These are phyloP conservation scores for Metroxylon sagu DNA, from an alignment of 176 grass and related monocot genomes.

Conservation along the genomic window DNA sequence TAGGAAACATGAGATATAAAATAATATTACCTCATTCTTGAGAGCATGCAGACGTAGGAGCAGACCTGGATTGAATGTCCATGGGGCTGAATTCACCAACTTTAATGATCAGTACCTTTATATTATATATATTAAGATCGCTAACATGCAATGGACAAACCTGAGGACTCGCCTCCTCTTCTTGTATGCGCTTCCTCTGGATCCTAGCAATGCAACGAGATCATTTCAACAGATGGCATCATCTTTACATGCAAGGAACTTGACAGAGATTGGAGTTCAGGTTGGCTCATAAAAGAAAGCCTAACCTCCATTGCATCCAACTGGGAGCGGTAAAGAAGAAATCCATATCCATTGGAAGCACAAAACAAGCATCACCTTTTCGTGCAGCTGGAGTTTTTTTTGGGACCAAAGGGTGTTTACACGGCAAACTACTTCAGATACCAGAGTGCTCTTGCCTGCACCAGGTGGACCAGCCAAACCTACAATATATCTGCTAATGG, in stretches of 20 bases:
- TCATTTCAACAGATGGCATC: too few relatives aligned
- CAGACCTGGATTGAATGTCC: conserved; percentile 72
- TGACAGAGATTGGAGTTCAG: background rate
- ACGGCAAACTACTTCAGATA: conserved; percentile 59
- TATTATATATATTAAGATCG: background rate
- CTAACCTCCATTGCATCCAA: conserved; percentile 84
- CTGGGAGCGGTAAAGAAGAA: conserved; percentile 86
- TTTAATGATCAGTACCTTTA: conserved; percentile 18
- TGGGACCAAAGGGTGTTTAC: conserved; percentile 62
- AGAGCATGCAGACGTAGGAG: conserved; percentile 64
- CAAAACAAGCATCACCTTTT: conserved; percentile 32
- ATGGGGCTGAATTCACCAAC: conserved; percentile 48
- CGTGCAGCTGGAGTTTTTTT: conserved; percentile 14
- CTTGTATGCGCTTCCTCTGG: conserved; percentile 92
- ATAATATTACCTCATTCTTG: conserved; percentile 45
- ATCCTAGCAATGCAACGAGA: conserved; percentile 35
- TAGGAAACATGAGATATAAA: background rate
- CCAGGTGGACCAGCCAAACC: conserved; percentile 88
- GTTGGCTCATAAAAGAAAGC: conserved; percentile 4
- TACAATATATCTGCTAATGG: conserved; percentile 59
- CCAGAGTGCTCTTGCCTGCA: conserved; percentile 85
- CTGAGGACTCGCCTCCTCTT: conserved; percentile 67
- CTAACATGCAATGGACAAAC: conserved; percentile 14
- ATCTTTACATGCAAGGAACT: background rate
- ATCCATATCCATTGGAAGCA: conserved; percentile 89